Evolutionary conservation across 2,329 filamentous ascomycete species (phyloP), one percentile per base, ranked within the genome.

Genomic region (Byssoonygena ceratinophila): DNA sequence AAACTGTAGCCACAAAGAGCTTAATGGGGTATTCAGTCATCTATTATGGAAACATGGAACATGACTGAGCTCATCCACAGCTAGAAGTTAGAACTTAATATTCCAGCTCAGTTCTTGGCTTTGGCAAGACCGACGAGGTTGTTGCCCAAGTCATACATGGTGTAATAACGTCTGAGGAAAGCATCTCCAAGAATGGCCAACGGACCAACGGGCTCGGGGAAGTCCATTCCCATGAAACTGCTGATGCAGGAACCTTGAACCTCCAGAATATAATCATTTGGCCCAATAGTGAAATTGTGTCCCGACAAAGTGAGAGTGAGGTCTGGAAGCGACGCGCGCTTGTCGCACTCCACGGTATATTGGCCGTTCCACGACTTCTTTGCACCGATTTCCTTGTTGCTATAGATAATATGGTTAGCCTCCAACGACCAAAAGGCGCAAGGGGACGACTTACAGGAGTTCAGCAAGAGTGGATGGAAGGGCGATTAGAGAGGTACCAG

Each of bases 321-420:
- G 65, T 97, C 90, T 59, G 92, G 90, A 48, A 98, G 84, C 58
- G 76, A 78, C 67, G 85, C 79, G 63, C 88, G 86, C 77, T 86
- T 89, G 59, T 76, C 75, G 72, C 92, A 98, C 60, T 97, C 92
- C 57, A 98, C 77, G 12, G 83, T 86, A 79, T 96, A 98, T 76
- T 98, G 92, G 64, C 92, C 92, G 70, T 91, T 94, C 76, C 84
- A 98, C 57, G 85, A 81, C 82, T 97, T 98, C 83, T 94, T 96
- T 61, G 92, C 92, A 59, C 92, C 92, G 58, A 98, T 96, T 76
- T 96, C 84, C 74, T 86, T 84, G 81, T 98, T 98, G 56, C 75
- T 77, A 29, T n/a, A 18, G 29, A 55, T 44, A 54, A 53, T 23
- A 37, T n/a, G 2, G 46, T 49, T 46, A 53, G 6, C 20, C 11